A percentile compares a stretch with the other conserved stretches of the same genome.
phyloP scores from a whole-genome alignment of 2,329 filamentous ascomycete species.

The Cladosporium oxysporum region DNA sequence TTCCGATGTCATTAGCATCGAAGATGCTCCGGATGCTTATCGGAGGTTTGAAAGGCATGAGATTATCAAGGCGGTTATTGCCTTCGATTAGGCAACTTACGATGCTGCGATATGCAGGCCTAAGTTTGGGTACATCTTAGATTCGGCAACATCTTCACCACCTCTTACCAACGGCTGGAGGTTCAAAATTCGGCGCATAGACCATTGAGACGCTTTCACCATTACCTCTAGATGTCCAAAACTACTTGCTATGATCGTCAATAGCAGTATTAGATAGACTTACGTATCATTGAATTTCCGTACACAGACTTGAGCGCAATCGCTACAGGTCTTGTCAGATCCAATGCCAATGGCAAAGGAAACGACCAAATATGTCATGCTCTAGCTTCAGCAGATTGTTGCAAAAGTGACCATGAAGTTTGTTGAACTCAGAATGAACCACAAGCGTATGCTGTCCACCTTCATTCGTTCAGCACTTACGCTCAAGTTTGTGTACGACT shows the following conservation, averaged over 20 bases:
- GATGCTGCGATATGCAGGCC: background rate
- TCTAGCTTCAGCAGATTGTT: too few species aligned
- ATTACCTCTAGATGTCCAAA: background rate
- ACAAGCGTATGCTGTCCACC: background rate
- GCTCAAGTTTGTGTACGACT: too few species aligned
- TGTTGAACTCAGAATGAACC: background rate
- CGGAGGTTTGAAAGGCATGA: conserved; percentile 16
- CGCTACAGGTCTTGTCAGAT: background rate
- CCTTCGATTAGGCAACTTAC: background rate
- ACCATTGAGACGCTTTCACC: background rate
- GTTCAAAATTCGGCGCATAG: background rate
- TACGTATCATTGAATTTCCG: background rate
- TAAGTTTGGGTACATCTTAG: background rate
- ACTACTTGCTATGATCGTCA: background rate
- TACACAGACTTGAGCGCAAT: background rate
- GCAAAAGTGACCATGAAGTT: too few species aligned
- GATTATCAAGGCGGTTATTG: conserved; percentile 10
- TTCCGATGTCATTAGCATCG: conserved; percentile 19
- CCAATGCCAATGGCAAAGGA: background rate
- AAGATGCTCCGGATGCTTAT: conserved; percentile 22
- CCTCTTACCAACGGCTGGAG: background rate
- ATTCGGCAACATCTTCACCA: background rate
- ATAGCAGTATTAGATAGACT: background rate
- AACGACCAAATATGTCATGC: too few species aligned
- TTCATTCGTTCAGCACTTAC: too few species aligned